Evolutionary conservation across 352 stramenopile species (phyloP), one percentile per base, ranked within the genome.

Genomic region (Phytopythium helicoides): DNA sequence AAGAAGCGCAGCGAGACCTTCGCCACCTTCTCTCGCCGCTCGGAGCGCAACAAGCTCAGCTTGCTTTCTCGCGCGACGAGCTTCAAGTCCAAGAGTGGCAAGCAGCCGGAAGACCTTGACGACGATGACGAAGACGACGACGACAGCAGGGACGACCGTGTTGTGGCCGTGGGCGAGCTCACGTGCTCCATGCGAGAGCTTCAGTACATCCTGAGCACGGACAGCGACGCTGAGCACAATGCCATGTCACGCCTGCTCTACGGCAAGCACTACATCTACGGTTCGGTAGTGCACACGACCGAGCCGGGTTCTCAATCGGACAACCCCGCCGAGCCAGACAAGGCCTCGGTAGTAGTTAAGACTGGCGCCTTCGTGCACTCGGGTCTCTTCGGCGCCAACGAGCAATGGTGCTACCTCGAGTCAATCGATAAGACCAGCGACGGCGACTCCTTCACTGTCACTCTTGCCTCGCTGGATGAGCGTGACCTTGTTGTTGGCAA

Each of bases 371-470:
- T 73, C 44, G 56, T 61, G 34, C 52, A 54, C 3, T 62, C 56
- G 0, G 21, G 49, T 0, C 18, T 67, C 19, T 67, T 70, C 26
- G 41, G 26, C 0, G 4, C 7, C 28, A 73, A 70, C 26, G 64
- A 73, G 36, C 64, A 73, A 28, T 69, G 60, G 60, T 70, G 64
- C 37, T 70, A 67, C 51, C 36, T 62, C 11, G 60, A 70, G 18
- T 59, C 45, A 16, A 58, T 73, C 15, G 51, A 69, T 4, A 48
- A 46, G 6, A 59, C 68, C 14, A 14, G 0, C 0, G 41, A 61
- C 0, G 23, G 44, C 7, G 59, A 63, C 21, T 45, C 56, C 18
- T 78, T 78, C 52, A 68, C 54, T 0, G 42, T 78, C 34, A 73
- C 59, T 4, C 35, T 64, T 15, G 45, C 18, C 21, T 66, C 58